Evolutionary conservation across 768 basidiomycete genomes (phyloP).

Genomic region (Leccinellum luteum): DNA sequence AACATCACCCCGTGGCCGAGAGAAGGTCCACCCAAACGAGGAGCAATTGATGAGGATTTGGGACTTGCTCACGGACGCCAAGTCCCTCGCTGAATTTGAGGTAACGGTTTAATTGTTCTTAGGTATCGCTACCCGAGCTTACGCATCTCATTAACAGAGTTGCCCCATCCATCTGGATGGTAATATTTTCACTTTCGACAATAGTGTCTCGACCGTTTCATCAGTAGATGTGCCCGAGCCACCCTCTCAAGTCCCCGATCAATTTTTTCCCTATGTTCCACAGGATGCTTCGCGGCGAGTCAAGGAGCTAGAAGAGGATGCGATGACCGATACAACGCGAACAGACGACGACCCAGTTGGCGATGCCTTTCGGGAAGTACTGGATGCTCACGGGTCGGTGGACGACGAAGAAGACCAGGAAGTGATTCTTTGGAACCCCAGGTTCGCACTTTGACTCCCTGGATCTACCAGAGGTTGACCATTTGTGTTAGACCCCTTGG

Average conservation of each 20-base stretch:
- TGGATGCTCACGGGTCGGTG: constrained; percentile 33
- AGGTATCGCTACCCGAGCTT: constrained; percentile 9
- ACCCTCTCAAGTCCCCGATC: constrained; percentile 10
- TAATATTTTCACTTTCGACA: constrained; percentile 20
- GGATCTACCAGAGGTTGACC: constrained; percentile 6
- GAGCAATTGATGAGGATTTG: constrained; percentile 93
- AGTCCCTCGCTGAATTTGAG: constrained; percentile 53
- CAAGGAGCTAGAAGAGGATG: constrained; percentile 50
- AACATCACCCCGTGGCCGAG: constrained; percentile 28
- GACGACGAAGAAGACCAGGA: constrained; percentile 56
- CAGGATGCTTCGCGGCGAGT: background rate
- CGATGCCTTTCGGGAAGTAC: constrained; percentile 56
- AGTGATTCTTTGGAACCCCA: constrained; percentile 76
- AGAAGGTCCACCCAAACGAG: constrained; percentile 83
- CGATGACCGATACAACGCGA: constrained; percentile 63
- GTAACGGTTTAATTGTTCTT: constrained; percentile 37
- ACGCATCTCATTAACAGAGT: constrained; percentile 18
- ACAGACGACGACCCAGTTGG: constrained; percentile 77
- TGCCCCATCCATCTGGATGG: constrained; percentile 26
- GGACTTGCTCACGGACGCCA: constrained; percentile 77
- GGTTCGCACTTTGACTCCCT: constrained; percentile 35
- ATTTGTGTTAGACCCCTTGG: constrained; percentile 14
- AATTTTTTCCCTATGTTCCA: constrained; percentile 10
- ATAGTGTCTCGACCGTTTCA: constrained; percentile 5
- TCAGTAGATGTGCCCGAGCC: constrained; percentile 1